phyloP scores from a whole-genome alignment of 2,329 filamentous ascomycete species.

The Apiospora malaysiana region DNA sequence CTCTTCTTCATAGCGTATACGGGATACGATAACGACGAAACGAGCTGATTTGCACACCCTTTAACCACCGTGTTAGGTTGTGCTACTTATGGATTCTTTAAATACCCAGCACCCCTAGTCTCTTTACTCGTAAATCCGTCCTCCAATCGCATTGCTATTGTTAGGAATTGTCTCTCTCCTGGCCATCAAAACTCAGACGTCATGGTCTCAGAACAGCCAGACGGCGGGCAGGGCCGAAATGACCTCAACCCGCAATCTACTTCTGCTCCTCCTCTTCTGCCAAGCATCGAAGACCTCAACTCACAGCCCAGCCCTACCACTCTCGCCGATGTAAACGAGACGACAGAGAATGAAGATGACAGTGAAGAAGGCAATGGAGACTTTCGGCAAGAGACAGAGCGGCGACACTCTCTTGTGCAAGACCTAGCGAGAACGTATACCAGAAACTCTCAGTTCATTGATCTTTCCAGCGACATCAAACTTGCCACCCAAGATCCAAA shows the following conservation, averaged over 20 bases:
- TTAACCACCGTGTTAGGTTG: not conserved
- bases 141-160: not conserved
- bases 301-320: not conserved
- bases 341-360: not conserved
- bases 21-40: not conserved
- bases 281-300: not conserved
- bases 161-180: too few relatives aligned
- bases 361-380: not conserved
- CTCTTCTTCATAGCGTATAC: not conserved
- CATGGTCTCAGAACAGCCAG: not conserved
- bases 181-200: not conserved
- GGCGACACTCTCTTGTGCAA: conserved; percentile 59
- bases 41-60: not conserved
- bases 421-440: conserved; percentile 62
- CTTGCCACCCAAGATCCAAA: conserved; percentile 44
- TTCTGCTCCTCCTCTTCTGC: not conserved
- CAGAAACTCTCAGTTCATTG: conserved; percentile 52
- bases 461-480: conserved; percentile 46
- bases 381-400: conserved; percentile 47
- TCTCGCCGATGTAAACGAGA: not conserved
- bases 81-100: not conserved
- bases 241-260: not conserved
- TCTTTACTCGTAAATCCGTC: not conserved
- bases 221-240: not conserved
- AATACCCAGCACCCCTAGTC: not conserved